phyloP scores from a whole-genome alignment of 768 basidiomycete genomes.

The Suillus bovinus region DNA sequence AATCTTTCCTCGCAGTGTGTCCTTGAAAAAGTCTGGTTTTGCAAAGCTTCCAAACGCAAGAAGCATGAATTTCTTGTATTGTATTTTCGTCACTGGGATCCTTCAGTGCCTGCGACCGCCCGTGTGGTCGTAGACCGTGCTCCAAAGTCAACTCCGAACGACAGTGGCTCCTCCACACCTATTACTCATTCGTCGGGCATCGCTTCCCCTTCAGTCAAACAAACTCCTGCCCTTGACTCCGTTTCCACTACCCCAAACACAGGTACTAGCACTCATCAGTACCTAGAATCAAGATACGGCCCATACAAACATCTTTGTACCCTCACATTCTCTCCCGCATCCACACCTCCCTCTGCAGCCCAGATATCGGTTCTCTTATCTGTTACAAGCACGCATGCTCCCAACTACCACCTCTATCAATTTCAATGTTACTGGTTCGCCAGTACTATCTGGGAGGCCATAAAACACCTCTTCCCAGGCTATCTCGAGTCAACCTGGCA shows the following conservation, averaged over 20 bases:
- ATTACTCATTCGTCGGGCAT: not conserved
- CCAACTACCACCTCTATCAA: not conserved
- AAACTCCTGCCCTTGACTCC: not conserved
- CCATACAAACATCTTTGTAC: not conserved
- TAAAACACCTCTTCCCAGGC: not conserved
- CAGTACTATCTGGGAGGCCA: not conserved
- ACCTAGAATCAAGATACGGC: not conserved
- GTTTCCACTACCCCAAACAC: not conserved
- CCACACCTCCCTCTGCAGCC: not conserved
- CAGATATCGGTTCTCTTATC: not conserved
- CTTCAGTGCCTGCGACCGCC: not conserved
- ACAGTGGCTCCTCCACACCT: not conserved
- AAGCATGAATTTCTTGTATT: not conserved
- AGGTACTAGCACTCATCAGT: not conserved
- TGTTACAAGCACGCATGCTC: not conserved
- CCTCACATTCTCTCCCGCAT: not conserved
- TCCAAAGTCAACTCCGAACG: not conserved
- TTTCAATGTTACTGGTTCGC: not conserved
- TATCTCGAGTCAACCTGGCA: not conserved
- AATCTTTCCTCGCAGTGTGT: not conserved
- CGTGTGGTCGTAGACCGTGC: not conserved
- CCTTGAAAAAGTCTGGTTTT: not conserved
- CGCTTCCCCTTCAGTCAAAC: not conserved
- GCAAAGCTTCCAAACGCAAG: not conserved
- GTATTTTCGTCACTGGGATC: not conserved